These are phyloP conservation scores for Cryphonectria carpinicola DNA, from an alignment of 2,329 filamentous ascomycete species.

Conservation along the genomic window DNA sequence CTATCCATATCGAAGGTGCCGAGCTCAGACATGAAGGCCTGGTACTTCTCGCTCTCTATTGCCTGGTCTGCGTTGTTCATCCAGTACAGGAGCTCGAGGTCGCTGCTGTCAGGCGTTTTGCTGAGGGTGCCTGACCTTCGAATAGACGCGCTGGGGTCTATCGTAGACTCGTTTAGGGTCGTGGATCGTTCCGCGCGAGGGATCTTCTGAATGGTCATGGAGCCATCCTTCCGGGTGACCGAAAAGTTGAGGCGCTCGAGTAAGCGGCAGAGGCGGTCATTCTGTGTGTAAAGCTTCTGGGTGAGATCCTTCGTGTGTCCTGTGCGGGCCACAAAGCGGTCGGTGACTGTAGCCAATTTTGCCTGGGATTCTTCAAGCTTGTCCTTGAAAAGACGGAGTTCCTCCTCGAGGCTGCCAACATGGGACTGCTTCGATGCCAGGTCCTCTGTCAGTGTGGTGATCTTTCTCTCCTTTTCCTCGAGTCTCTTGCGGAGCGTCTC, in stretches of 20 bases:
- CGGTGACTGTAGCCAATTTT: constrained; percentile 54
- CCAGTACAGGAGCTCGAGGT: constrained; percentile 82
- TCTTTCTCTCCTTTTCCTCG: constrained; percentile 74
- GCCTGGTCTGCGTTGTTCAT: constrained; percentile 69
- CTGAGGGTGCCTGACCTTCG: constrained; percentile 58
- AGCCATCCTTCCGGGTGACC: constrained; percentile 72
- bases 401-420: constrained; percentile 75
- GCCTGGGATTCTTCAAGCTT: constrained; percentile 61
- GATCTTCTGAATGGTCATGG: constrained; percentile 75
- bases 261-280: constrained; percentile 80
- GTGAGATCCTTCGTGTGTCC: constrained; percentile 81
- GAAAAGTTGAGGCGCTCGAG: constrained; percentile 87
- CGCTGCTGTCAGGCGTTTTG: constrained; percentile 63
- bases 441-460: constrained; percentile 69
- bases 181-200: constrained; percentile 62
- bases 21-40: constrained; percentile 72
- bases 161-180: constrained; percentile 60
- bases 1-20: constrained; percentile 81
- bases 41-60: constrained; percentile 74
- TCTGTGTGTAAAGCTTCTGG: constrained; percentile 79
- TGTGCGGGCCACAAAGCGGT: constrained; percentile 71
- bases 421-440: constrained; percentile 77
- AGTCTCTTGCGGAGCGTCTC: constrained; percentile 76
- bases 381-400: constrained; percentile 70
- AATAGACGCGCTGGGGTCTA: constrained; percentile 56